phyloP scores from a whole-genome alignment of 1,284 basidiomycete species.

The Mycena citricolor region DNA sequence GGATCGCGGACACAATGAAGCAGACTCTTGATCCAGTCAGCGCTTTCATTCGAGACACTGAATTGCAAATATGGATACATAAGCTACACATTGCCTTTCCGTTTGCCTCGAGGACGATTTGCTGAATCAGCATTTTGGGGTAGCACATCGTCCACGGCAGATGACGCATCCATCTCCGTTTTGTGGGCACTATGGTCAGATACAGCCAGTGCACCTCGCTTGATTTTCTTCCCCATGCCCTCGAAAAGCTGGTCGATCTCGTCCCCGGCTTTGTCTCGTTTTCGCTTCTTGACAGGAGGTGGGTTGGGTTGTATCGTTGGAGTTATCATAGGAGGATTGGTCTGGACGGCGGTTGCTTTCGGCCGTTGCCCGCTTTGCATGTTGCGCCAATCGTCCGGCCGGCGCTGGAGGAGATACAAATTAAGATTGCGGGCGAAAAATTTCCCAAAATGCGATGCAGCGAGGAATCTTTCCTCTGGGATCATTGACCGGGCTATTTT shows the following conservation, averaged over 20 bases:
- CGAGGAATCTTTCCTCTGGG: slow-evolving; percentile 66
- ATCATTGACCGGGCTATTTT: slow-evolving; percentile 85
- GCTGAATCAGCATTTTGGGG: too few relatives aligned
- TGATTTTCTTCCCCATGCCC: slow-evolving; percentile 55
- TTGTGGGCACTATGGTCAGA: too few relatives aligned
- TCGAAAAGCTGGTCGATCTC: slow-evolving; percentile 76
- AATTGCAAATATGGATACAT: too few relatives aligned
- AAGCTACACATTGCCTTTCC: too few relatives aligned
- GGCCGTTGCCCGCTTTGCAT: slow-evolving; percentile 44
- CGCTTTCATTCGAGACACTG: too few relatives aligned
- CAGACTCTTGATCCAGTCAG: too few relatives aligned
- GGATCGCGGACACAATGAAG: too few relatives aligned
- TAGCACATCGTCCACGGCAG: too few relatives aligned
- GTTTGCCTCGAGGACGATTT: too few relatives aligned
- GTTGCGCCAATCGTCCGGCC: slow-evolving; percentile 82
- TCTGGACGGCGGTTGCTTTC: slow-evolving; percentile 22
- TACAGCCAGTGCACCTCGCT: slow-evolving; percentile 46
- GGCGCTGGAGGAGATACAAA: slow-evolving; percentile 73
- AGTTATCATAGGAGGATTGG: slow-evolving; percentile 9
- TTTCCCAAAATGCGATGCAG: slow-evolving; percentile 80
- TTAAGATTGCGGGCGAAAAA: slow-evolving; percentile 82
- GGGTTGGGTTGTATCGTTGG: too few relatives aligned
- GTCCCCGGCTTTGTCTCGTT: slow-evolving; percentile 44
- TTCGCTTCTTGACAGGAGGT: slow-evolving; percentile 18
- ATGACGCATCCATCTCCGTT: too few relatives aligned